Evolutionary conservation across 2,329 filamentous ascomycete species (phyloP), one percentile per base, ranked within the genome.

Genomic region (Teratosphaeria epicoccoides): DNA sequence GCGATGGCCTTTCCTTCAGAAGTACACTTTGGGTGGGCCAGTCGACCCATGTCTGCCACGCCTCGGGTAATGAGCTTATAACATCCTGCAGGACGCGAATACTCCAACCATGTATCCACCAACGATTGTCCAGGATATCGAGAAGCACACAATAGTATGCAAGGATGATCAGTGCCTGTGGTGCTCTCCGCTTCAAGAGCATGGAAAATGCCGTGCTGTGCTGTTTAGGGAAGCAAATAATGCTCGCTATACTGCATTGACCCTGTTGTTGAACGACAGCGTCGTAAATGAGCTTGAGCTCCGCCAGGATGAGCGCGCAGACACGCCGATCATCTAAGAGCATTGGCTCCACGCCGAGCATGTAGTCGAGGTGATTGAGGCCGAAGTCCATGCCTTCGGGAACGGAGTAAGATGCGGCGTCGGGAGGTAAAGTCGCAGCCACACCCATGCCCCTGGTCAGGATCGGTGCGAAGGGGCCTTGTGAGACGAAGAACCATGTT

Each of bases 181-280:
- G 63, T 24, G 59, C 52, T 22, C 62, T 52, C 29, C 59, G 51
- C 52, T 58, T 59, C 29, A 66, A 46, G 44, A 66, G 55, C 43
- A 50, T 47, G 6, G 60, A 56, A 37, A 64, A 64, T 6, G 54
- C 46, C 12, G 54, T 52, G 3, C 59, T 53, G 28, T 64, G 61
- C 48, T 62, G 61, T 51, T 61, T 63, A 5, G 63, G 63, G 49
- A 63, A 66, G 52, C 61, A 63, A 17, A 65, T 28, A 17, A 66
- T 59, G n/a, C 58, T 59, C 23, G 59, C 58, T 10, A 63, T 50
- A 51, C 57, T 60, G 52, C 56, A 57, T 22, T 50, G 24, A 11
- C 46, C 57, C 28, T 52, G 55, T 4, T 50, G 49, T 33, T 52
- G 52, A 14, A 59, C 50, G 6, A 62, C 53, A 11, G 49, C 50